Percentiles rank a stretch among this genome's conserved stretches.
phyloP scores from a whole-genome alignment of 176 grass and related monocot genomes.

The Bromus sterilis region DNA sequence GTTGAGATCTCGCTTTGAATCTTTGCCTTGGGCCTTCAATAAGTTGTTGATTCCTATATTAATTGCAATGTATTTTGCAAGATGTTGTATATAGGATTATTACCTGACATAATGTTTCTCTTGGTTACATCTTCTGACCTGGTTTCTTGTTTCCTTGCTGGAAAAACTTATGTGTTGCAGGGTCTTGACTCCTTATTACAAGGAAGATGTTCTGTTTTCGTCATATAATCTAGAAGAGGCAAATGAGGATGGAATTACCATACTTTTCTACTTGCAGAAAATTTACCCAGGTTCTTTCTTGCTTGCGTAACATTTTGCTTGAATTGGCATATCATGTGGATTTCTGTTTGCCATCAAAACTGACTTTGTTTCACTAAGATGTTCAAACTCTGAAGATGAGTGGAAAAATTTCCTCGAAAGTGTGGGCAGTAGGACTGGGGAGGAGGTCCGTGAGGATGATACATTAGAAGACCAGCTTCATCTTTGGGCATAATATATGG shows the following conservation, averaged over 20 bases:
- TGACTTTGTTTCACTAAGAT: constrained; percentile 16
- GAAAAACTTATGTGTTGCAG: constrained; percentile 36
- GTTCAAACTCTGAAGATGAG: constrained; percentile 47
- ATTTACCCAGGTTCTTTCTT: constrained; percentile 77
- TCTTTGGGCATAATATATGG: constrained; percentile 84
- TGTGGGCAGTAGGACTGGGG: constrained; percentile 32
- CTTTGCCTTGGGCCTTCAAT: constrained; percentile 73
- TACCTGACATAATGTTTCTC: neutral
- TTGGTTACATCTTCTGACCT: neutral
- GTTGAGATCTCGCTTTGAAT: constrained; percentile 87
- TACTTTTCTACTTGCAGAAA: constrained; percentile 95
- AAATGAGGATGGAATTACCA: constrained; percentile 95
- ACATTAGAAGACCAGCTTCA: constrained; percentile 77
- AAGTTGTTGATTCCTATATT: constrained; percentile 51
- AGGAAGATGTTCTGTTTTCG: constrained; percentile 90
- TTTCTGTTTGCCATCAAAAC: neutral
- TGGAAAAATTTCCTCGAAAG: constrained; percentile 82
- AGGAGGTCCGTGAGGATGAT: constrained; percentile 51
- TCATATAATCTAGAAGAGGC: constrained; percentile 50
- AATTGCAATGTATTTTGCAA: neutral
- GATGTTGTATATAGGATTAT: neutral
- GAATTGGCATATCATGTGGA: neutral
- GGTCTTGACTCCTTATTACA: constrained; percentile 92
- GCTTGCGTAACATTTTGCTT: neutral
- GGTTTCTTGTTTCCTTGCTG: constrained; percentile 1